These are phyloP conservation scores for Solanum corneliomulleri DNA, from an alignment of 257 asterid species.

Conservation along the genomic window DNA sequence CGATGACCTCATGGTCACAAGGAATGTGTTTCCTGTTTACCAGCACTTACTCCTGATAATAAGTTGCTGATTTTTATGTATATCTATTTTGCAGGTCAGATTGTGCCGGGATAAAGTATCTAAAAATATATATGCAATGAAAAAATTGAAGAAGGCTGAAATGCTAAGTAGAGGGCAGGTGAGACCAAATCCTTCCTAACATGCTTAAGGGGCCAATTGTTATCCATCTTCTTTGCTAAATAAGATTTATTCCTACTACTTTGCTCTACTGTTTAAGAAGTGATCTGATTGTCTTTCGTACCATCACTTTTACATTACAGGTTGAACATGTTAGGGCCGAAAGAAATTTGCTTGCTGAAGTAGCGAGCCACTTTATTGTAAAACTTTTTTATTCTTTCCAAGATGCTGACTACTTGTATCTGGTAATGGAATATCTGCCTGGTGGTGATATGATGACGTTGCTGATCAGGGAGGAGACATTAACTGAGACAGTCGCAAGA, in stretches of 20 bases:
- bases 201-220: neutral
- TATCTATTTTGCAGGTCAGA: constrained; percentile 48
- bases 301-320: constrained; percentile 21
- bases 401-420: constrained; percentile 76
- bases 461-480: constrained; percentile 78
- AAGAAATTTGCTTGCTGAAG: constrained; percentile 88
- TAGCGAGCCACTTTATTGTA: constrained; percentile 64
- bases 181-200: constrained; percentile 1
- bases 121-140: constrained; percentile 72
- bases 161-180: constrained; percentile 95
- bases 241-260: neutral
- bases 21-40: neutral
- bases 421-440: constrained; percentile 87
- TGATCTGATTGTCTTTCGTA: neutral
- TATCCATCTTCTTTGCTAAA: neutral
- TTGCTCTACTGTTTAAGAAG: neutral
- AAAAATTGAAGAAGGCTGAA: constrained; percentile 79
- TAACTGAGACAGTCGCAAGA: constrained; percentile 73
- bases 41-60: neutral
- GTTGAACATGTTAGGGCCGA: constrained; percentile 92
- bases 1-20: neutral
- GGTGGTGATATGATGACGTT: constrained; percentile 95
- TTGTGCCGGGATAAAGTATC: constrained; percentile 63
- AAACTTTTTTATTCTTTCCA: constrained; percentile 80
- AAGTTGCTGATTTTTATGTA: constrained; percentile 3